Percentiles rank a stretch among this genome's conserved stretches.
Evolutionary conservation across 2,329 filamentous ascomycete genomes (phyloP).

Genomic region (Pseudopyricularia javanii): DNA sequence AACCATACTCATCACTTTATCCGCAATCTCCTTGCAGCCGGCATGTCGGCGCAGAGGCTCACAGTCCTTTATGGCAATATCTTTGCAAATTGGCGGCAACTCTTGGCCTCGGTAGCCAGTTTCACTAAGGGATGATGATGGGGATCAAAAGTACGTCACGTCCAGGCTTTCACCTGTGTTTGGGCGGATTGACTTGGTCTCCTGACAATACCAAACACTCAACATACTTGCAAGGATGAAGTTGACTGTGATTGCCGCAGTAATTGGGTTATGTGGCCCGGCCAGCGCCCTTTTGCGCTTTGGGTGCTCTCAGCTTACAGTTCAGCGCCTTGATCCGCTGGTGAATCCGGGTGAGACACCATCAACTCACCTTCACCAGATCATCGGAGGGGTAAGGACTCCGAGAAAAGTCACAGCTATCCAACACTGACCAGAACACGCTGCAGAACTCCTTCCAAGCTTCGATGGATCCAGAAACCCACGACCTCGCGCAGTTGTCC

Average conservation of each 20-base stretch:
- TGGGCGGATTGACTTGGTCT: neutral
- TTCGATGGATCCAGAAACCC: neutral
- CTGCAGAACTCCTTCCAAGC: constrained; percentile 1
- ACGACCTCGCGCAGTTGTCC: constrained; percentile 8
- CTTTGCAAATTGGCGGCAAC: neutral
- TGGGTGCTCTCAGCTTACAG: constrained; percentile 39
- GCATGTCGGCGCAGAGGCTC: neutral
- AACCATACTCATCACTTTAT: neutral
- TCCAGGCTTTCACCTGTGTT: neutral
- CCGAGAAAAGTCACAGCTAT: neutral
- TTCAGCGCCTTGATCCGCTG: constrained; percentile 27
- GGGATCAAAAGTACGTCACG: neutral
- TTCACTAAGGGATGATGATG: neutral
- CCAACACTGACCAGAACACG: neutral
- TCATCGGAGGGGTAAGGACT: constrained; percentile 34
- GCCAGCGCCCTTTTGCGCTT: constrained; percentile 18
- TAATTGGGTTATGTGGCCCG: constrained; percentile 15
- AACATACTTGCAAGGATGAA: constrained; percentile 11
- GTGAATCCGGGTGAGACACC: constrained; percentile 33
- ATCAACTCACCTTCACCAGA: constrained; percentile 44
- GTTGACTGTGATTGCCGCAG: constrained; percentile 10
- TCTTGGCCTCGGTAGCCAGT: neutral
- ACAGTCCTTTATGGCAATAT: neutral
- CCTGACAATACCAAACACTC: neutral
- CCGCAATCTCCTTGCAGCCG: neutral